Evolutionary conservation across 305 asterid species (phyloP).

Genomic region (Fraxinus floribunda): DNA sequence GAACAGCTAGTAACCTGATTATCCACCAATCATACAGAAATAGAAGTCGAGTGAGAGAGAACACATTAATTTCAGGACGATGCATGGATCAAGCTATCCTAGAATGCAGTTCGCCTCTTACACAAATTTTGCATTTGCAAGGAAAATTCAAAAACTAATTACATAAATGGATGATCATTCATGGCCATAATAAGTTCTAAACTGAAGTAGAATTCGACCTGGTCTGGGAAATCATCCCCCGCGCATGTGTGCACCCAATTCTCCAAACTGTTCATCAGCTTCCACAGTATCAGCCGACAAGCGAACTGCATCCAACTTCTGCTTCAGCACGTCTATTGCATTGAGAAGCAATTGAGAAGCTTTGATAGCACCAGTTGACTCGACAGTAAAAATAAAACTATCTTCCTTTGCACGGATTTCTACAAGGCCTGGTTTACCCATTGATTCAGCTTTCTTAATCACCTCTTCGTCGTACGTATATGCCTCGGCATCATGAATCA

Average conservation of each 20-base stretch:
- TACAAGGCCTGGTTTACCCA: slow-evolving; percentile 75
- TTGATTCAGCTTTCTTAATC: slow-evolving; percentile 79
- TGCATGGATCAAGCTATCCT: not conserved
- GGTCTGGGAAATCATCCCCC: slow-evolving; percentile 59
- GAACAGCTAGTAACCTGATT: not conserved
- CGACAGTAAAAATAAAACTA: slow-evolving; percentile 85
- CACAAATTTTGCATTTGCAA: not conserved
- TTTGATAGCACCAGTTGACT: slow-evolving; percentile 82
- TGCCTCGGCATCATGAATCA: slow-evolving; percentile 77
- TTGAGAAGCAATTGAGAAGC: slow-evolving; percentile 82
- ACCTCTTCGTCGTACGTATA: slow-evolving; percentile 92
- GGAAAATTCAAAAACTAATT: slow-evolving; percentile 18
- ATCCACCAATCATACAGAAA: not conserved
- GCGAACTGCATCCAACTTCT: slow-evolving; percentile 89
- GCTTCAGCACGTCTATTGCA: slow-evolving; percentile 83
- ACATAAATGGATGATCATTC: slow-evolving; percentile 26
- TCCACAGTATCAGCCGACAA: slow-evolving; percentile 90
- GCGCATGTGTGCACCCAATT: slow-evolving; percentile 97
- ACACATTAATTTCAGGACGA: not conserved
- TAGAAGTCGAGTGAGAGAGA: not conserved
- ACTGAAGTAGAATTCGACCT: not conserved
- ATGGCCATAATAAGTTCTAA: slow-evolving; percentile 20
- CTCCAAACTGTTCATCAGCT: slow-evolving; percentile 96
- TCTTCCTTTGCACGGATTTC: slow-evolving; percentile 86
- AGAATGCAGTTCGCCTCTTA: not conserved